Percentiles rank a stretch among this genome's conserved stretches.
phyloP scores from a whole-genome alignment of 2,329 filamentous ascomycete genomes.

The Monilinia aucupariae region DNA sequence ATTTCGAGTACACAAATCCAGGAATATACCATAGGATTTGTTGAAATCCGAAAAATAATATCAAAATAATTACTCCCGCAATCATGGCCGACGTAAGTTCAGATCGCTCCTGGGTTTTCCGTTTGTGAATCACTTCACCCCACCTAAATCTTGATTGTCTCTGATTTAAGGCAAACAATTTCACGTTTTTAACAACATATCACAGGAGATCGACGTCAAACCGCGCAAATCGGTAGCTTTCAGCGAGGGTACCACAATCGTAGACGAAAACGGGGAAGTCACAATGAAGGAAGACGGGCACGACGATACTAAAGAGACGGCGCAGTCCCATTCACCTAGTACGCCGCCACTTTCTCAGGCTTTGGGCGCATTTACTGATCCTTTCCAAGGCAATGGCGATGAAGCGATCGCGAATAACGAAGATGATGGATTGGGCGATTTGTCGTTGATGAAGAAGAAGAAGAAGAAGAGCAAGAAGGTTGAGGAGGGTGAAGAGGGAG shows the following conservation, averaged over 20 bases:
- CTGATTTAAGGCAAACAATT: slow-evolving; percentile 11
- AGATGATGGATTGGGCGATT: slow-evolving; percentile 36
- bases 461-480: slow-evolving; percentile 88
- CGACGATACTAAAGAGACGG: slow-evolving; percentile 73
- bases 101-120: neutral
- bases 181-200: slow-evolving; percentile 15
- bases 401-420: slow-evolving; percentile 1
- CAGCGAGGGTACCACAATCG: slow-evolving; percentile 78
- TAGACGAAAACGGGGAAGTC: slow-evolving; percentile 84
- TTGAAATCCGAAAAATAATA: neutral
- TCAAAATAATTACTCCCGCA: neutral
- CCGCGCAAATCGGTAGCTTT: slow-evolving; percentile 93
- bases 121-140: slow-evolving; percentile 10
- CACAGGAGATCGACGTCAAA: slow-evolving; percentile 42
- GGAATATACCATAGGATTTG: neutral
- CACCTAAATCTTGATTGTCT: slow-evolving; percentile 26
- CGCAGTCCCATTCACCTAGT: slow-evolving; percentile 71
- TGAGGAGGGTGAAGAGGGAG: slow-evolving; percentile 57
- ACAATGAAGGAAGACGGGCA: slow-evolving; percentile 65
- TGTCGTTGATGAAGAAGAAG: slow-evolving; percentile 74
- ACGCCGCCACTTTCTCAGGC: slow-evolving; percentile 53
- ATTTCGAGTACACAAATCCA: neutral
- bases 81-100: slow-evolving; percentile 18
- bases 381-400: slow-evolving; percentile 36
- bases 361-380: slow-evolving; percentile 51